A percentile compares a stretch with the other conserved stretches of the same genome.
Conservation (phyloP, 1,284 basidiomycete species). For the Agaricales sp. region DNA sequence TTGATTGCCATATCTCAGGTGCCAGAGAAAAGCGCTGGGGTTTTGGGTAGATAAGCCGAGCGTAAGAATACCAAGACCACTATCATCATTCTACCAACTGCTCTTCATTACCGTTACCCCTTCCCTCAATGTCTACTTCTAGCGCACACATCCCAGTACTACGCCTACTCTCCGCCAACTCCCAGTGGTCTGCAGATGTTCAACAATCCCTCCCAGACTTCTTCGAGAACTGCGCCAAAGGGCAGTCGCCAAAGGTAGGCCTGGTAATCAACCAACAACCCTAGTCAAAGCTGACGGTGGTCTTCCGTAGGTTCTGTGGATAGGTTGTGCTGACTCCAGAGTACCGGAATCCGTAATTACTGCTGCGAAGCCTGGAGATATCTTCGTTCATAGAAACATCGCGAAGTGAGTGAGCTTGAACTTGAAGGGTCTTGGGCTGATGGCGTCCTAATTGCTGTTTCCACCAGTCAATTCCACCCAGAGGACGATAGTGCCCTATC, state of each 20-base stretch:
- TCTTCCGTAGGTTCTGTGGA: constrained; percentile 49
- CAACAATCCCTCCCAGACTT: constrained; percentile 48
- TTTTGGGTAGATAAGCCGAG: no score
- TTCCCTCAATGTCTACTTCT: not conserved
- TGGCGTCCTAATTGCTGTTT: not conserved
- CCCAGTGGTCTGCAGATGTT: constrained; percentile 53
- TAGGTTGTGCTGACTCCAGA: constrained; percentile 65
- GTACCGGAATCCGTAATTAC: constrained; percentile 50
- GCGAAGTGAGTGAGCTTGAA: constrained; percentile 41
- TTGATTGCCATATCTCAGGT: no score
- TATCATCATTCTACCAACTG: no score
- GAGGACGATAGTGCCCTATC: constrained; percentile 73
- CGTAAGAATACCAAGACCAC: no score
- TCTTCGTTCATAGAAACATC: constrained; percentile 62
- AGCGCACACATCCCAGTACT: constrained; percentile 21
- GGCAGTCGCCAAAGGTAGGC: constrained; percentile 62
- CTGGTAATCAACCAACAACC: constrained; percentile 4
- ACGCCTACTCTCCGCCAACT: constrained; percentile 44
- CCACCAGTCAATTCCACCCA: constrained; percentile 63
- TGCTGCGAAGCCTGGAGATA: constrained; percentile 49
- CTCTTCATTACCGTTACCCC: no score
- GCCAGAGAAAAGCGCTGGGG: no score
- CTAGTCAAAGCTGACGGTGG: constrained; percentile 6
- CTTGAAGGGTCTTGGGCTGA: not conserved
- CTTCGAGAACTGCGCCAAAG: constrained; percentile 47